Conservation (phyloP, 805 yeast genomes). For the Metschnikowia sp. region DNA sequence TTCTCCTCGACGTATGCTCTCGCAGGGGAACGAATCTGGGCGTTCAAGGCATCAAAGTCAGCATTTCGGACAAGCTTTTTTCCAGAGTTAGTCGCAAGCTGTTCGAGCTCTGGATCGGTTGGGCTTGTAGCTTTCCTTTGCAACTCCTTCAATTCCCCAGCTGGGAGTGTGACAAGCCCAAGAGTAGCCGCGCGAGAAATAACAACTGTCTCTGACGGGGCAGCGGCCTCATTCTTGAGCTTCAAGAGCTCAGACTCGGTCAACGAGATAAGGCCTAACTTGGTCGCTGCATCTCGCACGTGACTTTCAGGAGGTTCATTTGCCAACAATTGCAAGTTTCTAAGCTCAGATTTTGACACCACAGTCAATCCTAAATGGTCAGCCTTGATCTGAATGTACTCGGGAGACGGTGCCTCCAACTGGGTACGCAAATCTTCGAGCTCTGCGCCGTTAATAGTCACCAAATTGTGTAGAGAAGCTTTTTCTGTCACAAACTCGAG, state of each 20-base stretch:
- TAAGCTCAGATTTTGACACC: slow-evolving; percentile 13
- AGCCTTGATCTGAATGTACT: slow-evolving; percentile 8
- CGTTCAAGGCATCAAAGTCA: slow-evolving; percentile 14
- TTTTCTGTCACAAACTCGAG: slow-evolving; percentile 5
- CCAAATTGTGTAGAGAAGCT: slow-evolving; percentile 4
- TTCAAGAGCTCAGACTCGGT: neutral
- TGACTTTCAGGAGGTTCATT: slow-evolving; percentile 4
- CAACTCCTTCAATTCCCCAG: slow-evolving; percentile 3
- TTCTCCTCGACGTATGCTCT: slow-evolving; percentile 8
- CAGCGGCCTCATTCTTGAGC: slow-evolving; percentile 1
- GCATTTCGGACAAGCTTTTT: neutral
- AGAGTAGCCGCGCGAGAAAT: slow-evolving; percentile 12
- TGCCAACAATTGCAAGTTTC: slow-evolving; percentile 2
- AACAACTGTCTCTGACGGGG: slow-evolving; percentile 6
- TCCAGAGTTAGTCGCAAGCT: slow-evolving; percentile 1
- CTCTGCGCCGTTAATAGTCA: neutral
- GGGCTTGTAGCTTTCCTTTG: slow-evolving; percentile 16
- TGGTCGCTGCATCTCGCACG: slow-evolving; percentile 1
- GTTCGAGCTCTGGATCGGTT: slow-evolving; percentile 2
- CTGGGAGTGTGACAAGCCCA: slow-evolving; percentile 10
- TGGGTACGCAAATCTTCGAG: neutral
- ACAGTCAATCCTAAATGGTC: slow-evolving; percentile 13
- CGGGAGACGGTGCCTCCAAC: slow-evolving; percentile 3
- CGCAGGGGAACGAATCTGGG: slow-evolving; percentile 4
- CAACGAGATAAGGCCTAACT: slow-evolving; percentile 2